These are phyloP conservation scores for Trichoderma sp. DNA, from an alignment of 2,329 filamentous ascomycete species.

Conservation along the genomic window DNA sequence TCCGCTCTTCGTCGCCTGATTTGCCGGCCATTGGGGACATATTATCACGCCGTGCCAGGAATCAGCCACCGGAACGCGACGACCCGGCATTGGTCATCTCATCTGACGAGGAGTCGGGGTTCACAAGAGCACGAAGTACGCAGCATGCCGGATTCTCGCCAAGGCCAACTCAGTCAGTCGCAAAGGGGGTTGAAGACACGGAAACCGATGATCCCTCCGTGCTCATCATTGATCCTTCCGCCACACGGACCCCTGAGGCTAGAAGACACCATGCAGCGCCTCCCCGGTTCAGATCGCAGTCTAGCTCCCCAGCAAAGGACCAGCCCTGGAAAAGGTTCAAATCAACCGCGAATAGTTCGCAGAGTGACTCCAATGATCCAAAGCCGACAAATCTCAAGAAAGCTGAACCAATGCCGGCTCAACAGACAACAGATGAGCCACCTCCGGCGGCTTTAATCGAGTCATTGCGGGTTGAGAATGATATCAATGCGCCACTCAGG, in stretches of 20 bases:
- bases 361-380: neutral
- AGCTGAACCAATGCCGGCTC: neutral
- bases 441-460: neutral
- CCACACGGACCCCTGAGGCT: conserved; percentile 30
- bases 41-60: conserved; percentile 39
- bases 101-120: conserved; percentile 35
- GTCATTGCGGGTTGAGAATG: conserved; percentile 18
- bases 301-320: conserved; percentile 31
- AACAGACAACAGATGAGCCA: neutral
- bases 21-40: conserved; percentile 57
- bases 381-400: neutral
- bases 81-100: conserved; percentile 45
- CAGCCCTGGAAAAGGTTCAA: conserved; percentile 47
- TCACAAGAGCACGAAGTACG: neutral
- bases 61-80: conserved; percentile 41
- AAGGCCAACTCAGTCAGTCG: neutral
- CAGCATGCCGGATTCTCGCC: neutral
- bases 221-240: conserved; percentile 33
- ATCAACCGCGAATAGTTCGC: conserved; percentile 24
- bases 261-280: conserved; percentile 27
- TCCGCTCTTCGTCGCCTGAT: conserved; percentile 56
- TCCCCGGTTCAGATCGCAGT: conserved; percentile 13
- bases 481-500: conserved; percentile 41
- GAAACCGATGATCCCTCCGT: conserved; percentile 29
- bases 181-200: neutral